Evolutionary conservation across 257 asterid genomes (phyloP), one percentile per base, ranked within the genome.

Genomic region (Nyctanthes arbortristis): DNA sequence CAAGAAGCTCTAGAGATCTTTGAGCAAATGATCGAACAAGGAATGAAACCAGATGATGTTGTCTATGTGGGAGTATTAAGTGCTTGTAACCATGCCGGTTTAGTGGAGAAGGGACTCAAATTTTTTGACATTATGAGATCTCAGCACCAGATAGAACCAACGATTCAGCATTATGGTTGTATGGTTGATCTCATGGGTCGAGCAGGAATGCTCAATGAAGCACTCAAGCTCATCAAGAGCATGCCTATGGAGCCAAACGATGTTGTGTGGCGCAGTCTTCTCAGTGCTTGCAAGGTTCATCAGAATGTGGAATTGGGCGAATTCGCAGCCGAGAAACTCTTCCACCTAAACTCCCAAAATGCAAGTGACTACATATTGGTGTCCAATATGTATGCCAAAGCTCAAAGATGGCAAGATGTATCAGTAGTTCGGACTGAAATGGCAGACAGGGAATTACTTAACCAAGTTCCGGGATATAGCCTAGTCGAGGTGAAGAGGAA

Each of bases 121-220:
- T 79, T 65, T 71, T 90, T 88, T 5, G 78, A 85, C 0, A 67
- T 70, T 67, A 87, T 90, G 96, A 83, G 70, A 73, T 43, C 14
- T 20, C 82, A 86, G 71, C 81, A 88, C 37, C 30, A 67, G 55
- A 78, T 84, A 63, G 70, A 77, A 68, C 87, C 96, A 8, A 87
- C 92, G 0, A 56, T 93, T 43, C 96, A 88, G 45, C 98, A 93
- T 66, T 88, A 88, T 10, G 96, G 96, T 16, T 93, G 96, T 78
- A 70, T 90, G 85, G 90, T 93, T 30, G 93, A 88, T 80, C 89
- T 90, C 30, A 63, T 85, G 83, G 93, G 92, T 1, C 79, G 85
- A 66, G 84, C 92, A 5, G 95, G 93, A 73, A 49, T 71, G 86
- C 65, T 82, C 0, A 11, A 20, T 5, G 87, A 81, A 70, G 97